Base-by-base conservation (phyloP, 306 rosid species). In the Malus orientalis region DNA sequence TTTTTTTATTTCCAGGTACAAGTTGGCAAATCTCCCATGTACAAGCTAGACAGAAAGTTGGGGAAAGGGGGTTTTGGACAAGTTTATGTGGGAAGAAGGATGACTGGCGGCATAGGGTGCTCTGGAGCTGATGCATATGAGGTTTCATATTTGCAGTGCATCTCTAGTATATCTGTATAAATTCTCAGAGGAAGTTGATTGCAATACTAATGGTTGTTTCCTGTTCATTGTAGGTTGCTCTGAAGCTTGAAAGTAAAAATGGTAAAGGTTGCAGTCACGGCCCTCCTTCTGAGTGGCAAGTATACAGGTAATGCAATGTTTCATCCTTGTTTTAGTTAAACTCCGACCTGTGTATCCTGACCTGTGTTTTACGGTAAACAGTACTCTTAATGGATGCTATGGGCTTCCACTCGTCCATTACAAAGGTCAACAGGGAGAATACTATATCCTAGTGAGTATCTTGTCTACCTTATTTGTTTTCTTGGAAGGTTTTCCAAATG, bases 211-310 rank as follows among this genome's bases (percentile, higher is more conserved):
- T 53, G 27, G 60, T 32, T 7, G 38, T 73, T 45, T 33, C 49
- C 49, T 40, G 30, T 64, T 16, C 58, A 36, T 77, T 60, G 75
- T 82, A 82, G 85, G 85, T 82, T 72, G 85, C 85, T 66, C 69
- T 82, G 74, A 82, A 82, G 85, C 76, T 82, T 25, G 85, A 82
- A 79, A 74, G 76, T 69, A 67, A 62, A 61, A 82, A 82, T 45
- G 77, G 85, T 68, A 82, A 82, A 73, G 85, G 85, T 59, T 77
- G 81, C 71, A 77, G 79, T 69, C 78, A 82, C 4, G 81, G 85
- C 29, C 81, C 85, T 58, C 81, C 85, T 36, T 82, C 67, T 73
- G 85, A 82, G 81, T 82, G 85, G 85, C 85, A 82, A 77, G 85
- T 82, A 29, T 82, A 82, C 58, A 77, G 85, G 82, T 82, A 82